Base-by-base conservation (phyloP, 306 rosid species). In the Vigna radiata region DNA sequence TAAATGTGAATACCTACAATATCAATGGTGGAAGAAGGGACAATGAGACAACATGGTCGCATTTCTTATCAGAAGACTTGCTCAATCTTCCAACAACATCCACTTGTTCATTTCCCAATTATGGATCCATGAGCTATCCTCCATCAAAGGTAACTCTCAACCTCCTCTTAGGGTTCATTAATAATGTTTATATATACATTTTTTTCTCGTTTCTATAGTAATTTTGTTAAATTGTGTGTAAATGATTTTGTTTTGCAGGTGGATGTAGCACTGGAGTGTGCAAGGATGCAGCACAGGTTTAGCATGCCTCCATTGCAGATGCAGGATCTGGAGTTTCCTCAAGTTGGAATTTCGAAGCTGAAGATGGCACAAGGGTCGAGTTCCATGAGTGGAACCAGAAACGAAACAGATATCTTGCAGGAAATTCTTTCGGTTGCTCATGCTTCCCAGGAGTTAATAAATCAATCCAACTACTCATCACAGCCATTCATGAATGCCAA, bases 351-450 rank as follows among this genome's bases (percentile, higher is more conserved):
- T 49, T 78, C 84, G 6, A 87, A 94, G 81, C 72, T 77, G 71
- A 90, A 77, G 65, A 79, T 76, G 87, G 31, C 78, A 59, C 97
- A 89, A 17, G 54, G 83, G 21, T 58, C 80, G 0, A 8, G 73
- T 60, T 65, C 87, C 37, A 82, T 71, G 60, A n/a, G 33, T 12
- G 86, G 78, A 63, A 77, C 60, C 50, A 56, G 75, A 18, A 85
- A 67, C 19, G 91, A 84, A 70, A 84, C 91, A 4, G 97, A 95
- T 80, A 86, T 90, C 53, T 75, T 92, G 86, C 97, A 92, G 39
- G 97, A 92, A 75, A 92, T 95, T 81, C 96, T 92, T 60, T 95
- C 99, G 6, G 97, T 92, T 47, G 97, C 97, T 70, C 96, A 92
- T 53, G 97, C 83, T 70, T 95, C 98, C 44, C 93, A 92, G 44